Evolutionary conservation across 768 basidiomycete genomes (phyloP).

Genomic region (Suillus ampliporus): DNA sequence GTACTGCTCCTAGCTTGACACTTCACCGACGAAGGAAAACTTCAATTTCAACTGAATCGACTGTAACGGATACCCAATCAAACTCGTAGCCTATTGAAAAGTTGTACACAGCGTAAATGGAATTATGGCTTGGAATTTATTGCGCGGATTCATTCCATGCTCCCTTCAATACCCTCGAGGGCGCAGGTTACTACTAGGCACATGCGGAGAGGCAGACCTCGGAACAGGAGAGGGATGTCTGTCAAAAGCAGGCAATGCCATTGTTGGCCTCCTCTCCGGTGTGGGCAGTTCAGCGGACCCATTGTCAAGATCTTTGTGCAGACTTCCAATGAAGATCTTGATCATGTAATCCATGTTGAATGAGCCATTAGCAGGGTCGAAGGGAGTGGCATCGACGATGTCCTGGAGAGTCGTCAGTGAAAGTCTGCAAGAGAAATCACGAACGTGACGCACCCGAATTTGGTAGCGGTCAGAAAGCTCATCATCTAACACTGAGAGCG

Average conservation of each 20-base stretch:
- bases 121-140: background rate
- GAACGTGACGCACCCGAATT: slow-evolving; percentile 30
- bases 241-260: background rate
- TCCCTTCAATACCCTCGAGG: slow-evolving; percentile 2
- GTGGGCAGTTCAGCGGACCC: slow-evolving; percentile 18
- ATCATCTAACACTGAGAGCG: slow-evolving; percentile 47
- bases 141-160: background rate
- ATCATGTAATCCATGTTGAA: slow-evolving; percentile 43
- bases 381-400: slow-evolving; percentile 54
- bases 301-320: slow-evolving; percentile 26
- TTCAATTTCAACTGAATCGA: background rate
- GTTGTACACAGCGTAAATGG: background rate
- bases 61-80: background rate
- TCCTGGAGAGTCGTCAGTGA: slow-evolving; percentile 36
- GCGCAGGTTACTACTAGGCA: background rate
- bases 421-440: background rate
- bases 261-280: slow-evolving; percentile 6
- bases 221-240: background rate
- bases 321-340: slow-evolving; percentile 38
- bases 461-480: slow-evolving; percentile 37
- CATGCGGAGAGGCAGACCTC: background rate
- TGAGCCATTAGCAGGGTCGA: slow-evolving; percentile 32
- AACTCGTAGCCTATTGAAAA: background rate
- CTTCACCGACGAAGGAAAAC: background rate
- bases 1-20: background rate